Percentiles rank a stretch among this genome's conserved stretches.
Conservation (phyloP, 2,329 filamentous ascomycete species). For the Immersiporthe knoxdaviesiana region DNA sequence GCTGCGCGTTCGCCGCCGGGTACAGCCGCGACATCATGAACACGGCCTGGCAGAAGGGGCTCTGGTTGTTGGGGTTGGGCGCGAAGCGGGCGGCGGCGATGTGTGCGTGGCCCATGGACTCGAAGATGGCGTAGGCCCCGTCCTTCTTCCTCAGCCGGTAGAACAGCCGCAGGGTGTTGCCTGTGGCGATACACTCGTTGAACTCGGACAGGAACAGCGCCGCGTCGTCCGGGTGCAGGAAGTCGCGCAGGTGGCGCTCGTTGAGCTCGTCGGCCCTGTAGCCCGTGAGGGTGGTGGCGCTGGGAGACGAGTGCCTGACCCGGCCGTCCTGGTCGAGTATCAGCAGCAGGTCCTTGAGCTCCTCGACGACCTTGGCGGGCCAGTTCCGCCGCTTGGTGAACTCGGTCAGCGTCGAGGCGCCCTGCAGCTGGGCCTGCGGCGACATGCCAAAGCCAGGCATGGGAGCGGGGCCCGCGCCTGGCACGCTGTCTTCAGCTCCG, state of each 20-base stretch:
- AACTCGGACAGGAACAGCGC: constrained; percentile 84
- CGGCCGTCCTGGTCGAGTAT: constrained; percentile 84
- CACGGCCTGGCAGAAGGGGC: constrained; percentile 80
- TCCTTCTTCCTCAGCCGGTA: constrained; percentile 81
- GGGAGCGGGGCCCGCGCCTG: constrained; percentile 48
- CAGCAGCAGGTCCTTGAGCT: constrained; percentile 85
- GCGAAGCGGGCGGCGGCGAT: constrained; percentile 70
- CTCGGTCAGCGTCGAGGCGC: constrained; percentile 55
- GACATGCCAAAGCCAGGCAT: constrained; percentile 40
- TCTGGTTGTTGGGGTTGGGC: constrained; percentile 65
- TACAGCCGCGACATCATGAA: constrained; percentile 94
- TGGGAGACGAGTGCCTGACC: constrained; percentile 85
- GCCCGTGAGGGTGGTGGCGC: constrained; percentile 73
- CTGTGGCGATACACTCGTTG: constrained; percentile 83
- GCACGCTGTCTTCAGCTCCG: constrained; percentile 38
- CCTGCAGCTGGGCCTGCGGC: constrained; percentile 36
- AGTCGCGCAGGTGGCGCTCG: constrained; percentile 76
- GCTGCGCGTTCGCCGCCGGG: constrained; percentile 80
- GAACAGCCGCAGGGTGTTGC: constrained; percentile 80
- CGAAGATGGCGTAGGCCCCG: constrained; percentile 76
- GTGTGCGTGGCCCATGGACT: constrained; percentile 91
- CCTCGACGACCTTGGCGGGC: constrained; percentile 86
- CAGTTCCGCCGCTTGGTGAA: constrained; percentile 71
- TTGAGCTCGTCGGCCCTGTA: constrained; percentile 72
- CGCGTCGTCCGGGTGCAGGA: constrained; percentile 84